Conservation (phyloP, 1,139 yeast genomes). For the Scheffersomyces segobiensis region DNA sequence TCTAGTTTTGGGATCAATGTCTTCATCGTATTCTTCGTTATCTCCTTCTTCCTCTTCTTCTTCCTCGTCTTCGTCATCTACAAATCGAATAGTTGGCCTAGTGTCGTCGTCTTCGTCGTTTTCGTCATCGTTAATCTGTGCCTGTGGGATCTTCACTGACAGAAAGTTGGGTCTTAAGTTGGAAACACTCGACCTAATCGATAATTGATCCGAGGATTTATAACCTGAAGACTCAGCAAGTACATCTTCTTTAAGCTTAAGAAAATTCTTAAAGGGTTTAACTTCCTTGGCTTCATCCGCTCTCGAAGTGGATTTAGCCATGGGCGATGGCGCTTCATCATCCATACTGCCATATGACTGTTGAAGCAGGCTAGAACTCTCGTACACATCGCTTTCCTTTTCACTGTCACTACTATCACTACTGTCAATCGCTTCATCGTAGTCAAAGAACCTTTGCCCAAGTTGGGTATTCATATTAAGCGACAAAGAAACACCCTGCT, state of each 20-base stretch:
- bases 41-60: conserved; percentile 8
- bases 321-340: conserved; percentile 1
- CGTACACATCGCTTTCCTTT: conserved; percentile 6
- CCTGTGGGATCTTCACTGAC: conserved; percentile 75
- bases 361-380: neutral
- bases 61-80: conserved; percentile 22
- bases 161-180: conserved; percentile 68
- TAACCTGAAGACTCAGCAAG: neutral
- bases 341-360: conserved; percentile 3
- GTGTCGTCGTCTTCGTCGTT: conserved; percentile 39
- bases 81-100: conserved; percentile 29
- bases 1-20: conserved; percentile 2
- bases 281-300: neutral
- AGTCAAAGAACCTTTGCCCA: conserved; percentile 27
- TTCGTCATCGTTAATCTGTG: conserved; percentile 69
- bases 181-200: conserved; percentile 34
- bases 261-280: neutral
- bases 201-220: conserved; percentile 22
- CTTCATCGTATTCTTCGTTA: conserved; percentile 15
- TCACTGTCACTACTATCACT: conserved; percentile 32
- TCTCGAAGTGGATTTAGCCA: neutral
- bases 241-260: conserved; percentile 1
- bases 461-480: conserved; percentile 62
- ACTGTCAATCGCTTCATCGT: conserved; percentile 23
- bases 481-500: conserved; percentile 68